A percentile compares a stretch with the other conserved stretches of the same genome.
These are phyloP conservation scores for Peterozyma xylosa DNA, from an alignment of 805 yeast species.

Conservation along the genomic window DNA sequence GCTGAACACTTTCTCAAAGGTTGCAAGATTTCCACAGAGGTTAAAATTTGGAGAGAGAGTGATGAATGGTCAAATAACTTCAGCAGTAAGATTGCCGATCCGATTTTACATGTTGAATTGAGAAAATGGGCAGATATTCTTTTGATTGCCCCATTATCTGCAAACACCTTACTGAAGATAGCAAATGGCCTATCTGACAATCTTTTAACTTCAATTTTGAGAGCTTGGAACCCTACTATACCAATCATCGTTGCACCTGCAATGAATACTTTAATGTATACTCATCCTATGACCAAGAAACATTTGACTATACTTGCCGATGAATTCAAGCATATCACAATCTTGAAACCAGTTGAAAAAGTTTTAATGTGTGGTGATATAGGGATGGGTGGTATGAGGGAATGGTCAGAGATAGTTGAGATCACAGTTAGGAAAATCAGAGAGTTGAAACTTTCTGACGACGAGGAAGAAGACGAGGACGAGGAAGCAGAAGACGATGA, in stretches of 20 bases:
- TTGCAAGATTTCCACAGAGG: constrained; percentile 51
- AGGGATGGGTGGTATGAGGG: constrained; percentile 99
- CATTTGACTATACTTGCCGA: constrained; percentile 72
- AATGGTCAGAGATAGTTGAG: constrained; percentile 90
- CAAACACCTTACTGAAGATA: constrained; percentile 85
- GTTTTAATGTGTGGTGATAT: constrained; percentile 94
- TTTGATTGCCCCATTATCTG: constrained; percentile 89
- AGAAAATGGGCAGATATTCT: constrained; percentile 96
- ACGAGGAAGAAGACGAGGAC: constrained; percentile 43
- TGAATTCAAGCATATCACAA: constrained; percentile 93
- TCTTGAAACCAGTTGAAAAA: constrained; percentile 91
- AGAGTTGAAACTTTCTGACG: constrained; percentile 36
- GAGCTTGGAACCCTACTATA: constrained; percentile 93
- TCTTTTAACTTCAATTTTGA: constrained; percentile 76
- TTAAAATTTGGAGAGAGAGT: constrained; percentile 84
- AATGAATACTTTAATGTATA: constrained; percentile 90
- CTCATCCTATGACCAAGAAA: constrained; percentile 78
- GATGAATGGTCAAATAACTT: constrained; percentile 73
- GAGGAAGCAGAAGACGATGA: constrained; percentile 36
- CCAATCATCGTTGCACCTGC: constrained; percentile 93
- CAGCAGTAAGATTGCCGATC: constrained; percentile 75
- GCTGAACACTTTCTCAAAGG: constrained; percentile 74
- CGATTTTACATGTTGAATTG: constrained; percentile 89
- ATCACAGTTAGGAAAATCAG: constrained; percentile 64
- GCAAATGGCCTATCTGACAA: constrained; percentile 91